These are phyloP conservation scores for Tuber calosporum DNA, from an alignment of 495 filamentous ascomycete species.

Conservation along the genomic window DNA sequence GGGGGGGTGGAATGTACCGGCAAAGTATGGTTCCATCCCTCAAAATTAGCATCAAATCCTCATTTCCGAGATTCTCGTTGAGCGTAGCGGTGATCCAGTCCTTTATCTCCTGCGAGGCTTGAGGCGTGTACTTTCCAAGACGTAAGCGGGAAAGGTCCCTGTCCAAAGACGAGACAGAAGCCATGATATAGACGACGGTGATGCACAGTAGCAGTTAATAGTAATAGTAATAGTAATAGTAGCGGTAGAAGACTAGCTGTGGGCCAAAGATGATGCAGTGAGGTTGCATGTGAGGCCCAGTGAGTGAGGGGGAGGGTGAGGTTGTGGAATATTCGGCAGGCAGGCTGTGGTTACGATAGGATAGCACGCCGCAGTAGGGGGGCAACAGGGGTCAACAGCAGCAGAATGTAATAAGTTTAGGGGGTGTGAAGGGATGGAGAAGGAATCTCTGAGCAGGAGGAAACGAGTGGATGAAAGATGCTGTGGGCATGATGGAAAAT, in stretches of 20 bases:
- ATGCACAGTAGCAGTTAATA: neutral
- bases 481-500: neutral
- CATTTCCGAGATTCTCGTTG: constrained; percentile 59
- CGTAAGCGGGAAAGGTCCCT: constrained; percentile 92
- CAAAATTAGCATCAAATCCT: constrained; percentile 74
- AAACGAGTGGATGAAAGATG: neutral
- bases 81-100: constrained; percentile 74
- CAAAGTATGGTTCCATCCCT: constrained; percentile 88
- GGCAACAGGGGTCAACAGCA: neutral
- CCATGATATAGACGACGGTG: constrained; percentile 53
- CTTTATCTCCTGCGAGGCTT: constrained; percentile 76
- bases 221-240: neutral
- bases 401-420: neutral
- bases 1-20: constrained; percentile 58
- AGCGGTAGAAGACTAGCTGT: neutral
- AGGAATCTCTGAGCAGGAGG: neutral
- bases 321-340: neutral
- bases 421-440: neutral
- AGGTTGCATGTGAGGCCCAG: neutral
- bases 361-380: neutral
- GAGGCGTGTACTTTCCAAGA: constrained; percentile 86
- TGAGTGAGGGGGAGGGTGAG: neutral
- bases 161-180: constrained; percentile 88
- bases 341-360: neutral
- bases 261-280: neutral